Percentiles rank a stretch among this genome's conserved stretches.
These are phyloP conservation scores for Centrapalus pauciflorus DNA, from an alignment of 129 eudicot genomes.

Conservation along the genomic window DNA sequence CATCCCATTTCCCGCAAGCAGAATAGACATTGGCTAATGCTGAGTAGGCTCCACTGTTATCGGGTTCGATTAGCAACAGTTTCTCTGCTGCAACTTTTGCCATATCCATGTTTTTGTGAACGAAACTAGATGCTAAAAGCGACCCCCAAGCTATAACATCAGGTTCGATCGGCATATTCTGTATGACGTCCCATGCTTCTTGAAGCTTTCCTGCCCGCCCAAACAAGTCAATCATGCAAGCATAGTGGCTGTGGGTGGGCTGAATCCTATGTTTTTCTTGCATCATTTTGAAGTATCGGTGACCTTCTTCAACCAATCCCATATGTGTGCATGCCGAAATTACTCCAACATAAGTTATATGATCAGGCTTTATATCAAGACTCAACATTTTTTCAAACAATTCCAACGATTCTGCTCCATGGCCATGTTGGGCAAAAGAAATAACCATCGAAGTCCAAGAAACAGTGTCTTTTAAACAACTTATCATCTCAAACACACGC, in stretches of 20 bases:
- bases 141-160: constrained; percentile 82
- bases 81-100: constrained; percentile 65
- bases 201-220: constrained; percentile 74
- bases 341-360: constrained; percentile 82
- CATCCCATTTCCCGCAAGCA: constrained; percentile 78
- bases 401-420: constrained; percentile 58
- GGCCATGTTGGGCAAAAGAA: constrained; percentile 81
- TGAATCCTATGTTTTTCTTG: constrained; percentile 56
- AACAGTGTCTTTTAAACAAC: constrained; percentile 41
- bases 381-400: constrained; percentile 62
- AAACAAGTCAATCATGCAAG: constrained; percentile 74
- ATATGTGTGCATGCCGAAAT: constrained; percentile 85
- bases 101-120: constrained; percentile 65
- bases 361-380: constrained; percentile 58
- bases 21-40: constrained; percentile 77
- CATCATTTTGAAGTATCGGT: constrained; percentile 52
- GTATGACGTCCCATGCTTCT: constrained; percentile 59
- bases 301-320: constrained; percentile 69
- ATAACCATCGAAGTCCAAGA: constrained; percentile 84
- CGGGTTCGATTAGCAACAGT: constrained; percentile 61
- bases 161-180: constrained; percentile 73
- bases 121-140: constrained; percentile 63
- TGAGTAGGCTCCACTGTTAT: constrained; percentile 77
- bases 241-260: constrained; percentile 69
- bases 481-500: constrained; percentile 41